phyloP scores from a whole-genome alignment of 208 protist genomes.

The Porcisia hertigi region DNA sequence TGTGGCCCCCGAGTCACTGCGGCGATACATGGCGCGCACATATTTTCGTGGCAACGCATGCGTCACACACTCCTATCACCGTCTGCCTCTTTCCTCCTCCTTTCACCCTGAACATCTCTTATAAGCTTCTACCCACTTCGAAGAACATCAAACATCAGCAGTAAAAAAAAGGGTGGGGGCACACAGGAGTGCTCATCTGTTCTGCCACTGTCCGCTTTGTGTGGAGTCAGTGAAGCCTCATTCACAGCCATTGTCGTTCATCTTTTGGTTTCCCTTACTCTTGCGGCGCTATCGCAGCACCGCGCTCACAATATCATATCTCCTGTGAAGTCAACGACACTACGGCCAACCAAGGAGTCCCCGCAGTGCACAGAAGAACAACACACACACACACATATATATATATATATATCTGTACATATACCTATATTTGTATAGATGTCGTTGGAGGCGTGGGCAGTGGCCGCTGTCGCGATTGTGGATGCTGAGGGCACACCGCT shows the following conservation, averaged over 20 bases:
- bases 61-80: too few relatives aligned
- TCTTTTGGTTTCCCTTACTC: not conserved
- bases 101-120: too few relatives aligned
- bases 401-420: not conserved
- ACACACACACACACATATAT: not conserved
- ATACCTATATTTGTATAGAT: slow-evolving; percentile 4
- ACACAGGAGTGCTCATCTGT: too few relatives aligned
- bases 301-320: not conserved
- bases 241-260: not conserved
- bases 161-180: too few relatives aligned
- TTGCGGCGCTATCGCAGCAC: not conserved
- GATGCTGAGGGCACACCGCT: slow-evolving; percentile 55
- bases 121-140: too few relatives aligned
- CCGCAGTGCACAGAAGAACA: not conserved
- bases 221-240: too few relatives aligned
- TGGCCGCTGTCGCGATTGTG: slow-evolving; percentile 73
- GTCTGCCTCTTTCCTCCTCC: not conserved
- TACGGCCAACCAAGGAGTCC: not conserved
- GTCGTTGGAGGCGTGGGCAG: slow-evolving; percentile 63
- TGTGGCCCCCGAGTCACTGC: too few relatives aligned
- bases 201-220: too few relatives aligned
- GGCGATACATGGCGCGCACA: too few relatives aligned
- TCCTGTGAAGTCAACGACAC: not conserved
- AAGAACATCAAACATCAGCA: too few relatives aligned
- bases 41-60: too few relatives aligned